Base-by-base conservation (phyloP, 345 rosid genomes). In the Eucalyptus polybractea region DNA sequence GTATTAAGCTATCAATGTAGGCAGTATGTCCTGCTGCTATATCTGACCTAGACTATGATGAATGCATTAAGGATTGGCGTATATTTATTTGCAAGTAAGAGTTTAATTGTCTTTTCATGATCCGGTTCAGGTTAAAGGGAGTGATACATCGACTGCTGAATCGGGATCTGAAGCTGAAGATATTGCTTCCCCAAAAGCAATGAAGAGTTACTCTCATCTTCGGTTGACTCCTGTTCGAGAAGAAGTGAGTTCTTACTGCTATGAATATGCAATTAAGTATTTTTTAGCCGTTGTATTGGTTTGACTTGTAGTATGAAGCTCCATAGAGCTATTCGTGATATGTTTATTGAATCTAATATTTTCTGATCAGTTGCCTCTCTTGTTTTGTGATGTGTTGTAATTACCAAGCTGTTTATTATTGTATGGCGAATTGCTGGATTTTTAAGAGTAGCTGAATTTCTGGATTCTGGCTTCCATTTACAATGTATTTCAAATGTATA, bases 161-260 rank as follows among this genome's bases (percentile, higher is more conserved):
- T 98, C 99, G 60, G 99, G 99, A 90, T 98, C 99, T 86, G 99
- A 98, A 92, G 98, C 99, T 90, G 99, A 98, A 94, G 99, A 98
- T 87, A 89, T 96, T 22, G 90, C 93, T 86, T 97, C 99, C 76
- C 99, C 99, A 42, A 98, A 97, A 91, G 99, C 99, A 89, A 89
- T 93, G 87, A 96, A 93, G 93, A 96, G 92, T 90, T 98, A 92
- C 92, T 93, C 99, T 45, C 97, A 96, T 90, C 97, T 97, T 89
- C 94, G 97, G 47, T 90, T 98, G 93, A 97, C 99, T 85, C 99
- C 99, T 90, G 99, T 98, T 89, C 98, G 97, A 69, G 99, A 98
- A 93, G 99, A 98, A 92, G 99, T 98, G 91, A 12, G 96, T 90
- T 86, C 85, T 56, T 62, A 13, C 85, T 40, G 85, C 45, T 40